Evolutionary conservation across 2,329 filamentous ascomycete genomes (phyloP), one percentile per base, ranked within the genome.

Genomic region (Penicillium rolfsii): DNA sequence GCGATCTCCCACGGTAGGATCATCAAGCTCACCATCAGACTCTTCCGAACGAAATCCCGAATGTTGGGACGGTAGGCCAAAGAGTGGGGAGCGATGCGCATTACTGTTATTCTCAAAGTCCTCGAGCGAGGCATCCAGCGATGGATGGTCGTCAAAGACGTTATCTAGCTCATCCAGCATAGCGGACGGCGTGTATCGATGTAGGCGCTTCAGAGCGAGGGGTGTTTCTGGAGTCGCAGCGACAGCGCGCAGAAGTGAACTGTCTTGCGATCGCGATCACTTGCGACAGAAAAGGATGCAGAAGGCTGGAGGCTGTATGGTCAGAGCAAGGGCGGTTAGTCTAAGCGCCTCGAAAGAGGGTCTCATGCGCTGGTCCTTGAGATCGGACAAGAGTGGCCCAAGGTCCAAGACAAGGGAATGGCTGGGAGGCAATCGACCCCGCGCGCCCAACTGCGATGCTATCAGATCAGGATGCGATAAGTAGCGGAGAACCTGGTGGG

Each of bases 31-130:
- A 58, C 70, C 66, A 30, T 83, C 82, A 52, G 83, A 79, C 38
- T 80, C 77, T 54, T 79, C 79, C 16, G 81, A 87, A 67, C 85
- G 83, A 79, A 89, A 89, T 70, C 84, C 86, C 41, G 86, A 89
- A 73, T 88, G 85, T 66, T 86, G 84, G 53, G 84, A 86, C 16
- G 84, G 83, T 58, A 84, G 67, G 24, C 81, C 81, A 61, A 85
- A 84, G 55, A 82, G 73, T 19, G 84, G 85, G 16, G 83, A 83
- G 36, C 79, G 81, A 54, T 71, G 73, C 28, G 70, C 61, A 60
- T 74, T 73, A 62, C 81, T 81, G 67, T 81, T 80, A 64, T 81
- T 80, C 71, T 87, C 85, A 76, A 86, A 87, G 75, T 87, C 85
- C 73, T 86, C 84, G 66, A 88, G 82, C 59, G 84, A 87, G 58